Percentiles rank a stretch among this genome's conserved stretches.
Evolutionary conservation across 805 yeast species (phyloP).

Genomic region (Torulaspora microellipsoides): DNA sequence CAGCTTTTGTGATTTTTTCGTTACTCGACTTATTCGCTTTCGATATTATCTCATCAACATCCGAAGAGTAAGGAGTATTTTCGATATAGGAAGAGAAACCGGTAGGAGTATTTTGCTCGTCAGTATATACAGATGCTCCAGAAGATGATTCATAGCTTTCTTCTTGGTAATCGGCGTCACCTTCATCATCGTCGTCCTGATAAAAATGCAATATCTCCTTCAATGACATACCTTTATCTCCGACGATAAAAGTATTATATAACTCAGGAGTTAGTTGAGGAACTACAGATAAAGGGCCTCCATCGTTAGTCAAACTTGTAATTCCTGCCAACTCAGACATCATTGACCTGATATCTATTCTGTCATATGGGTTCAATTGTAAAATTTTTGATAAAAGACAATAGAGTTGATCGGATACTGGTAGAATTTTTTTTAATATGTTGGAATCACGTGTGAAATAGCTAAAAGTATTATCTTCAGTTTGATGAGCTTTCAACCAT

Average conservation of each 20-base stretch:
- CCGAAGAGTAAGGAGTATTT: conserved; percentile 14
- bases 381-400: conserved; percentile 40
- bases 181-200: conserved; percentile 13
- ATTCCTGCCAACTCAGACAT: conserved; percentile 24
- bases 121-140: conserved; percentile 6
- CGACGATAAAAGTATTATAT: conserved; percentile 16
- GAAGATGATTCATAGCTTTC: conserved; percentile 9
- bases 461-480: conserved; percentile 57
- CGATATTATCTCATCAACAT: conserved; percentile 9
- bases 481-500: conserved; percentile 74
- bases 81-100: conserved; percentile 9
- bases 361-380: conserved; percentile 32
- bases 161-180: conserved; percentile 10
- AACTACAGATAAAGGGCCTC: conserved; percentile 28
- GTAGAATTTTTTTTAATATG: conserved; percentile 62
- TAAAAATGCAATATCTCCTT: conserved; percentile 16
- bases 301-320: conserved; percentile 24
- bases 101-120: conserved; percentile 7
- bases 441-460: conserved; percentile 53
- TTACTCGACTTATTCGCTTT: conserved; percentile 12
- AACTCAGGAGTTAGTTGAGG: conserved; percentile 17
- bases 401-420: conserved; percentile 63
- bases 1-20: background rate
- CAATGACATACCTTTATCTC: conserved; percentile 18
- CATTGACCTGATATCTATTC: conserved; percentile 26